Evolutionary conservation across 305 asterid genomes (phyloP), one percentile per base, ranked within the genome.

Genomic region (Caryopteris hybrid): DNA sequence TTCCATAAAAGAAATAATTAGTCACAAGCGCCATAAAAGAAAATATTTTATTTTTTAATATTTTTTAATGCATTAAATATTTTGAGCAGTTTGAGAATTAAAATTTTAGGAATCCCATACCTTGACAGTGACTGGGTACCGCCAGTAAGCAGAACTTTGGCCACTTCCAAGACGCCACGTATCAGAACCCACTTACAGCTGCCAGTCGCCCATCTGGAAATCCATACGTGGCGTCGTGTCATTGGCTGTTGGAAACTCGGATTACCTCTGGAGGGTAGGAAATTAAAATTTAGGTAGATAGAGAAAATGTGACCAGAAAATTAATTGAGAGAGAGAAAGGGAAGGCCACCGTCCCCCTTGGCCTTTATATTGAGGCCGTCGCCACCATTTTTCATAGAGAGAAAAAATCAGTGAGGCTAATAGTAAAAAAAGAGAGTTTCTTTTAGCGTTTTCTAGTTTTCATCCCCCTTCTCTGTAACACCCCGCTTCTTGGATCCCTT

Each of bases 401-500:
- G 82, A 76, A 81, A 76, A 56, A 74, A 22, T 57, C 56, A 85
- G 90, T 52, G 87, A 87, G 95, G 80, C 74, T 50, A 75, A 79
- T 31, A 43, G 59, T 55, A 33, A 65, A 47, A 63, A 27, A 64
- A 72, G 41, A 11, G 84, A 38, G 78, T 59, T 68, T 47, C 56
- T 14, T 59, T 78, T 41, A 33, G 53, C 51, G 21, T 64, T 80
- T 71, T 78, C 21, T 57, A 3, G 4, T 34, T 50, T 74, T 54
- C 14, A 61, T 54, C 21, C 61, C 87, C 80, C 67, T 76, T 75
- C 74, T 84, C 82, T 80, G 33, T 58, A 36, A 59, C 59, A 23
- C 83, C 97, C 95, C 95, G 84, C 90, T 90, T 86, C 97, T 81
- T 73, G 52, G 86, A 84, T 88, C 97, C 93, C 94, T 77, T 88